A percentile compares a stretch with the other conserved stretches of the same genome.
These are phyloP conservation scores for Cryptococcus wingfieldii DNA, from an alignment of 1,284 basidiomycete species.

Conservation along the genomic window DNA sequence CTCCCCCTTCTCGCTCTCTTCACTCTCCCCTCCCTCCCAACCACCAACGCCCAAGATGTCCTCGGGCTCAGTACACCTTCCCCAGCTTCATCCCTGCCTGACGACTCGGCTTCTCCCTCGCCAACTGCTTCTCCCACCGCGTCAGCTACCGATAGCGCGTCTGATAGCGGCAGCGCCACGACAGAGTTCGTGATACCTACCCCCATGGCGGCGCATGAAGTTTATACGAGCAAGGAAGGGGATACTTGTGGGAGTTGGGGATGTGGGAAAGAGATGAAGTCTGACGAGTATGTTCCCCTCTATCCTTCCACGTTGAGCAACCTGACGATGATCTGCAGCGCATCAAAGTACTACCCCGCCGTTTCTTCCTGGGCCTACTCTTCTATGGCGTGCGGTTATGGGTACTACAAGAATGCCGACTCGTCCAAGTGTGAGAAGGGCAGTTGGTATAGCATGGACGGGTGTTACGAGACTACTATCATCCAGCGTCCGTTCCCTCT, in stretches of 20 bases:
- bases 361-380: slow-evolving; percentile 18
- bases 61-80: background rate
- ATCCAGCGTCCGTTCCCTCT: slow-evolving; percentile 16
- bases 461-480: slow-evolving; percentile 31
- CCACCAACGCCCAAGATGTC: background rate
- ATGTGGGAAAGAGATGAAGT: slow-evolving; percentile 18
- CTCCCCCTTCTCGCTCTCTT: background rate
- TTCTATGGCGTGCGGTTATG: slow-evolving; percentile 29
- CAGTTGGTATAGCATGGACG: slow-evolving; percentile 20
- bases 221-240: slow-evolving; percentile 11
- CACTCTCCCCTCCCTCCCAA: background rate
- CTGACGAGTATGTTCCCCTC: background rate
- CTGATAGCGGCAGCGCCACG: slow-evolving; percentile 1
- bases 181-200: slow-evolving; percentile 17
- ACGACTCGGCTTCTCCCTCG: background rate
- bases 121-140: background rate
- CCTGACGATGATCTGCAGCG: slow-evolving; percentile 7
- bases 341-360: slow-evolving; percentile 18
- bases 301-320: background rate
- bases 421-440: slow-evolving; percentile 14
- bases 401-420: slow-evolving; percentile 5
- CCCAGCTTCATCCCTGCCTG: background rate
- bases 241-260: slow-evolving; percentile 25
- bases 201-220: slow-evolving; percentile 3
- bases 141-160: background rate